Percentiles rank a stretch among this genome's conserved stretches.
These are phyloP conservation scores for Podaxis rugospora DNA, from an alignment of 768 basidiomycete genomes.

Conservation along the genomic window DNA sequence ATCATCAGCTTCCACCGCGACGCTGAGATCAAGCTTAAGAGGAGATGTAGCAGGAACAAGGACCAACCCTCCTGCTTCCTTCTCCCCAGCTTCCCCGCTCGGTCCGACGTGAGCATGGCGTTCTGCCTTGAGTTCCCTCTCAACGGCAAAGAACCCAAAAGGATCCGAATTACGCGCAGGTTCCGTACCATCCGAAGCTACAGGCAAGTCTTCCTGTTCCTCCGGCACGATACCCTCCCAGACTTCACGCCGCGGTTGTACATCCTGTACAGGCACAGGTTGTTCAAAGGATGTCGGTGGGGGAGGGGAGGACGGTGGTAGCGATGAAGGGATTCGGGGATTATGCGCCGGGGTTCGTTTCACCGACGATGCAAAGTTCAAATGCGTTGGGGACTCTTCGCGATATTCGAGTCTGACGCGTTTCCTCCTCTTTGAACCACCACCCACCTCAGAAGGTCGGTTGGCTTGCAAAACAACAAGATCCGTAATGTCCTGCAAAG, in stretches of 20 bases:
- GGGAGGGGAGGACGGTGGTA: conserved; percentile 32
- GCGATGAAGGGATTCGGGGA: conserved; percentile 22
- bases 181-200: conserved; percentile 14
- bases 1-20: conserved; percentile 17
- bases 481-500: conserved; percentile 31
- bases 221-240: conserved; percentile 16
- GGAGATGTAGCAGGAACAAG: conserved; percentile 27
- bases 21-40: conserved; percentile 18
- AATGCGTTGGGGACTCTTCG: neutral
- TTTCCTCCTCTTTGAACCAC: neutral
- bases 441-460: neutral
- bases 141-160: conserved; percentile 54
- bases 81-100: conserved; percentile 6
- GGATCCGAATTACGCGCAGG: conserved; percentile 38
- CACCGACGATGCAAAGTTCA: neutral
- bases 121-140: conserved; percentile 43
- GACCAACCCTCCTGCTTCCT: conserved; percentile 19
- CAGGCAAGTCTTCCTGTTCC: conserved; percentile 7
- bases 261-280: neutral
- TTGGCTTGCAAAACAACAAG: neutral
- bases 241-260: conserved; percentile 10
- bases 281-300: conserved; percentile 14
- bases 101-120: conserved; percentile 19
- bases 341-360: neutral
- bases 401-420: conserved; percentile 2